Evolutionary conservation across 169 alveolate genomes (phyloP).

Genomic region (Plasmodium reichenowi): DNA sequence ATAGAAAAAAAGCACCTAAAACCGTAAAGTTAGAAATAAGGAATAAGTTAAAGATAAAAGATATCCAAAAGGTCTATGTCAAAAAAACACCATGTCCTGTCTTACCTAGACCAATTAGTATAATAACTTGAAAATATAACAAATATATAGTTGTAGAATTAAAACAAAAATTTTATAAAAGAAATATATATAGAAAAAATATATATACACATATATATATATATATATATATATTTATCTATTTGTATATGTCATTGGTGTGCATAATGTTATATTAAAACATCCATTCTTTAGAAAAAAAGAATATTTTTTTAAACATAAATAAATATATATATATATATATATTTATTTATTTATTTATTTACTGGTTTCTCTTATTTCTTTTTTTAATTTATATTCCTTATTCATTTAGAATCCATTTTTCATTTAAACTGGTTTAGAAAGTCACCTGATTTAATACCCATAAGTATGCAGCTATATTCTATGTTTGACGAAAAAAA

Average conservation of each 20-base stretch:
- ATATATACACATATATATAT: too few relatives aligned
- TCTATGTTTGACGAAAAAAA: slow-evolving; percentile 73
- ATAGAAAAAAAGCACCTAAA: slow-evolving; percentile 27
- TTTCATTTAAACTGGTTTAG: slow-evolving; percentile 76
- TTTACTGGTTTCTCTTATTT: background rate
- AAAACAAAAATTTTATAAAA: too few relatives aligned
- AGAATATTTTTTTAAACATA: too few relatives aligned
- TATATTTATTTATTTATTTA: background rate
- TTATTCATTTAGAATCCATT: slow-evolving; percentile 36
- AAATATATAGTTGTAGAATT: background rate
- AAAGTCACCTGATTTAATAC: slow-evolving; percentile 69
- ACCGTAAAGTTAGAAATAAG: slow-evolving; percentile 28
- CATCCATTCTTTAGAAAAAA: too few relatives aligned
- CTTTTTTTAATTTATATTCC: slow-evolving; percentile 11
- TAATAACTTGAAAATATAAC: background rate
- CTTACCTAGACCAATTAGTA: slow-evolving; percentile 75
- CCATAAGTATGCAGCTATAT: slow-evolving; percentile 75
- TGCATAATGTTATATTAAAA: too few relatives aligned
- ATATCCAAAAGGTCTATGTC: slow-evolving; percentile 19
- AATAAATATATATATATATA: background rate
- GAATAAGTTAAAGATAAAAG: slow-evolving; percentile 15
- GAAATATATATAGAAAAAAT: too few relatives aligned
- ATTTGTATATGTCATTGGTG: too few relatives aligned
- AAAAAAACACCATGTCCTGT: slow-evolving; percentile 70
- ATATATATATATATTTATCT: too few relatives aligned